Conservation (phyloP, 2,329 filamentous ascomycete species). For the Aureobasidium sp. region DNA sequence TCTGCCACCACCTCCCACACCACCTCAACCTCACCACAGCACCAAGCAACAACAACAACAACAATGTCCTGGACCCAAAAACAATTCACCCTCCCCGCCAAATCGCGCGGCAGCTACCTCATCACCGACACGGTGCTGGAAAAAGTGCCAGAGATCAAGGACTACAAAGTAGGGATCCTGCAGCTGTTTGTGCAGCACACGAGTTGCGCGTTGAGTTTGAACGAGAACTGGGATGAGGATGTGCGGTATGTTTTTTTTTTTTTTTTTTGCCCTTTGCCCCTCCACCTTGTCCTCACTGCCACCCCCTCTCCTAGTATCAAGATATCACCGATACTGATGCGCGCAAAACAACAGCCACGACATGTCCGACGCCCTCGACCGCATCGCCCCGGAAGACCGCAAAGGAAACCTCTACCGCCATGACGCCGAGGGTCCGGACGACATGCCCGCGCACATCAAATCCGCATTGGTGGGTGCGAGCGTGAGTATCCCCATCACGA, state of each 20-base stretch:
- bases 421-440: constrained; percentile 75
- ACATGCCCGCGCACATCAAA: constrained; percentile 98
- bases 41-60: constrained; percentile 15
- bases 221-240: constrained; percentile 83
- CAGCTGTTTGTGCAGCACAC: constrained; percentile 96
- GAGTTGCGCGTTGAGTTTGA: constrained; percentile 78
- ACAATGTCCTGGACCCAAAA: constrained; percentile 70
- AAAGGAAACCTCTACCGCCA: constrained; percentile 66
- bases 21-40: constrained; percentile 17
- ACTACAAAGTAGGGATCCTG: constrained; percentile 78
- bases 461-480: constrained; percentile 80
- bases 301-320: too few relatives aligned
- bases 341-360: too few relatives aligned
- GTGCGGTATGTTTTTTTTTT: constrained; percentile 46
- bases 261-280: not conserved
- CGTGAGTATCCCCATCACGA: constrained; percentile 80
- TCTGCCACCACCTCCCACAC: constrained; percentile 20
- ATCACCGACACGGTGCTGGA: constrained; percentile 67
- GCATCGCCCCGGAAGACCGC: constrained; percentile 74
- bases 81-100: constrained; percentile 66
- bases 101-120: constrained; percentile 77
- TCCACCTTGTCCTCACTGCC: not conserved
- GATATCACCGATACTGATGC: too few relatives aligned
- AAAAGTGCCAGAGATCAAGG: constrained; percentile 66
- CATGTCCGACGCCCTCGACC: constrained; percentile 89